Evolutionary conservation across 371 early-diverging fungal genomes (phyloP).

Genomic region (Mortierella sp.): DNA sequence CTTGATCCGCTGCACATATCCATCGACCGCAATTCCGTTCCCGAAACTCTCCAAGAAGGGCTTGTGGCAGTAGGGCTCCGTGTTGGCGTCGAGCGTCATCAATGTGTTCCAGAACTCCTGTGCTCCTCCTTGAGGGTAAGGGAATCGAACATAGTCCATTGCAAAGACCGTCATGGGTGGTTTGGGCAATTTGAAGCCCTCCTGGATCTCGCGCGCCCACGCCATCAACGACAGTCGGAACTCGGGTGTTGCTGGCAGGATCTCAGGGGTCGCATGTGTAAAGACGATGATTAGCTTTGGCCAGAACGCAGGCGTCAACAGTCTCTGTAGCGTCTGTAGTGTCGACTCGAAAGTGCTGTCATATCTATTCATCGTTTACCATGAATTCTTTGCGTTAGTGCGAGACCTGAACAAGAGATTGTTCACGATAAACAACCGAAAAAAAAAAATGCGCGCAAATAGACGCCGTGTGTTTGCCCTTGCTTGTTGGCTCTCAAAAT

Average conservation of each 20-base stretch:
- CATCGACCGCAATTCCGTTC: conserved; percentile 46
- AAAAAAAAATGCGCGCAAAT: neutral
- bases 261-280: conserved; percentile 52
- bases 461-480: neutral
- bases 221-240: conserved; percentile 39
- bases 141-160: conserved; percentile 53
- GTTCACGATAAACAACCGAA: neutral
- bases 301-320: conserved; percentile 55
- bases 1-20: conserved; percentile 52
- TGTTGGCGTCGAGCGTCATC: conserved; percentile 56
- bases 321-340: conserved; percentile 44
- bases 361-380: conserved; percentile 27
- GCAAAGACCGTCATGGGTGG: conserved; percentile 50
- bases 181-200: conserved; percentile 37
- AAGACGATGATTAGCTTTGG: conserved; percentile 54
- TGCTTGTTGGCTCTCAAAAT: conserved; percentile 2
- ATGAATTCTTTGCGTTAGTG: neutral
- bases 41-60: conserved; percentile 53
- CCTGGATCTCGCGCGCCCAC: conserved; percentile 55
- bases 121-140: conserved; percentile 50
- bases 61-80: conserved; percentile 39
- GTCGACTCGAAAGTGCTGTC: conserved; percentile 55
- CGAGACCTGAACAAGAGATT: neutral
- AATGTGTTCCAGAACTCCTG: conserved; percentile 54
- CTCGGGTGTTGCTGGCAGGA: conserved; percentile 25